Evolutionary conservation across 1,284 basidiomycete species (phyloP).

Genomic region (Ustilago nuda): DNA sequence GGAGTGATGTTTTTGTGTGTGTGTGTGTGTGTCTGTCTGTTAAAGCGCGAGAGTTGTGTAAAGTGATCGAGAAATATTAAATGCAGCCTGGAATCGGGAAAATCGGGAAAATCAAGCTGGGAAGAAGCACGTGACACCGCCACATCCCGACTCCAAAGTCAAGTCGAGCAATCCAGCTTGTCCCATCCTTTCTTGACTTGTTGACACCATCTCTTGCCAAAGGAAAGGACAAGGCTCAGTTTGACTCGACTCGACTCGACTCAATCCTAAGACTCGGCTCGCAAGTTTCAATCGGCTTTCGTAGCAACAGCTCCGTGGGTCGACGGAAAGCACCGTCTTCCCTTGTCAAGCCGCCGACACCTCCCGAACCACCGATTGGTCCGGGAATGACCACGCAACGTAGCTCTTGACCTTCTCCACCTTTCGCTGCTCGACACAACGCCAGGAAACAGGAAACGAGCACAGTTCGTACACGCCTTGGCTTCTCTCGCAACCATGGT

Average conservation of each 20-base stretch:
- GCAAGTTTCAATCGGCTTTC: no score
- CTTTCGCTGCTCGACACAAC: background rate
- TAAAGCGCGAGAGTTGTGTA: background rate
- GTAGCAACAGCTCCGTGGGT: background rate
- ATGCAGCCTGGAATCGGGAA: background rate
- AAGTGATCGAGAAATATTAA: background rate
- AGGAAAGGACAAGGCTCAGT: no score
- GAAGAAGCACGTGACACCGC: background rate
- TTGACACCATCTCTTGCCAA: no score
- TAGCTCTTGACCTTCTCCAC: background rate
- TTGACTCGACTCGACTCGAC: no score
- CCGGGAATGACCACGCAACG: background rate
- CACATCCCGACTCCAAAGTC: no score
- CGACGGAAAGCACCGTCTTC: background rate
- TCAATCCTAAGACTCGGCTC: no score
- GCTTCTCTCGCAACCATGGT: conserved; percentile 20
- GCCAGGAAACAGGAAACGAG: background rate
- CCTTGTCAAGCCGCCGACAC: background rate
- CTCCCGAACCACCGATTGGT: no score
- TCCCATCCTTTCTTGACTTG: no score
- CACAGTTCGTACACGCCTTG: background rate
- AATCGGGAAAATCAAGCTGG: background rate
- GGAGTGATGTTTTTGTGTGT: no score
- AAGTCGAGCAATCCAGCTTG: no score
- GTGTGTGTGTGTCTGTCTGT: no score